Evolutionary conservation across 768 basidiomycete genomes (phyloP).

Genomic region (Dentipellis fragilis): DNA sequence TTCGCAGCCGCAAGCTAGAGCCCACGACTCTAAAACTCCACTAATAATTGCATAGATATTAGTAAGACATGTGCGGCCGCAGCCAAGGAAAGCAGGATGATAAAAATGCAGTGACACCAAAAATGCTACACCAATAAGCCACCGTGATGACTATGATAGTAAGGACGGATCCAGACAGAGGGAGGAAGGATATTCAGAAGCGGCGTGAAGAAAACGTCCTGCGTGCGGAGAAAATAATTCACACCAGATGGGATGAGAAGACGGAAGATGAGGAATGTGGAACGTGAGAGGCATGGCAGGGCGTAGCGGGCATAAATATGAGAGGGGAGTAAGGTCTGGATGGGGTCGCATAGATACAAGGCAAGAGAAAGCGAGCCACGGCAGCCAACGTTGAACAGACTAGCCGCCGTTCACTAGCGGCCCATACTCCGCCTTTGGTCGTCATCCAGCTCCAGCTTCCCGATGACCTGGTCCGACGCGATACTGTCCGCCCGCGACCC

Average conservation of each 20-base stretch:
- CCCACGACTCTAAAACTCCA: no score
- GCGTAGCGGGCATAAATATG: not conserved
- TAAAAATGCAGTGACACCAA: not conserved
- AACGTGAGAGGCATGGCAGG: no score
- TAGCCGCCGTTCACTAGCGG: not conserved
- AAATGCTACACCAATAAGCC: not conserved
- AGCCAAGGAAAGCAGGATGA: not conserved
- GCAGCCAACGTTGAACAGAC: not conserved
- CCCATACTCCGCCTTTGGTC: constrained; percentile 11
- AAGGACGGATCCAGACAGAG: not conserved
- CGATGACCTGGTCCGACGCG: constrained; percentile 41
- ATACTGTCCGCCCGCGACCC: constrained; percentile 33
- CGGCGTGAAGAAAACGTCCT: not conserved
- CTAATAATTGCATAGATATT: not conserved
- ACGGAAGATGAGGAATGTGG: no score
- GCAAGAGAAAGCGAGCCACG: not conserved
- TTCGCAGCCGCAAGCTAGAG: no score
- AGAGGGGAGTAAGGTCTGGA: not conserved
- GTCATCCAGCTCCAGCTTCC: constrained; percentile 36
- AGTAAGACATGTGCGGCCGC: not conserved
- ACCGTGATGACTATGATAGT: not conserved
- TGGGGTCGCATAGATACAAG: not conserved
- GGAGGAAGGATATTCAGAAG: not conserved
- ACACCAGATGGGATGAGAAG: no score
- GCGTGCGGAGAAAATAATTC: not conserved